phyloP scores from a whole-genome alignment of 208 protist genomes.

The Endotrypanum monterogeii region DNA sequence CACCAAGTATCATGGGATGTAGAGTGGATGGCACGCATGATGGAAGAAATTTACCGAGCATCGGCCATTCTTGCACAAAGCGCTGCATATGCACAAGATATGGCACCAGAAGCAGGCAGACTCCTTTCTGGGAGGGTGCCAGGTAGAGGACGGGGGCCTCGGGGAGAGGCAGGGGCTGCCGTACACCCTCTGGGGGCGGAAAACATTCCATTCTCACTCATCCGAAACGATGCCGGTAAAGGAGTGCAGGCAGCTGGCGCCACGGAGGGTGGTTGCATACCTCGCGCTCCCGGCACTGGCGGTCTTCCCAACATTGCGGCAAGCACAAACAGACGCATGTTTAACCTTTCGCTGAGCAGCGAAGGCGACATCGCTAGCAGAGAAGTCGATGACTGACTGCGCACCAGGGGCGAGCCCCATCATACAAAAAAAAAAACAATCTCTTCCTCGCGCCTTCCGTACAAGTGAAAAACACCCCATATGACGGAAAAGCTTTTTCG shows the following conservation, averaged over 20 bases:
- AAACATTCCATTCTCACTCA: not conserved
- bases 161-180: not conserved
- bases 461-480: too few relatives aligned
- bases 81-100: conserved; percentile 12
- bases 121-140: not conserved
- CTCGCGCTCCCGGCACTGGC: not conserved
- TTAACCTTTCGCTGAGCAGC: conserved; percentile 28
- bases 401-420: not conserved
- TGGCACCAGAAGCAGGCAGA: conserved; percentile 2
- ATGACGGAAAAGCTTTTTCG: not conserved
- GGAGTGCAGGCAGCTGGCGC: not conserved
- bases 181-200: not conserved
- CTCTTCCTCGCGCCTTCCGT: not conserved
- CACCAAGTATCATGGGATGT: conserved; percentile 77
- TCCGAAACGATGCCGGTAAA: not conserved
- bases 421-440: not conserved
- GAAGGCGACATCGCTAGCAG: not conserved
- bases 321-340: conserved; percentile 14
- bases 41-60: conserved; percentile 50
- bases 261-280: not conserved
- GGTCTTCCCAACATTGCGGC: conserved; percentile 20
- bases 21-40: conserved; percentile 74
- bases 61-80: conserved; percentile 21
- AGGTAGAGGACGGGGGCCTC: not conserved
- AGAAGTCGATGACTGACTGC: not conserved